Conservation (phyloP, 2,329 filamentous ascomycete species). For the Aspergillus terreus region DNA sequence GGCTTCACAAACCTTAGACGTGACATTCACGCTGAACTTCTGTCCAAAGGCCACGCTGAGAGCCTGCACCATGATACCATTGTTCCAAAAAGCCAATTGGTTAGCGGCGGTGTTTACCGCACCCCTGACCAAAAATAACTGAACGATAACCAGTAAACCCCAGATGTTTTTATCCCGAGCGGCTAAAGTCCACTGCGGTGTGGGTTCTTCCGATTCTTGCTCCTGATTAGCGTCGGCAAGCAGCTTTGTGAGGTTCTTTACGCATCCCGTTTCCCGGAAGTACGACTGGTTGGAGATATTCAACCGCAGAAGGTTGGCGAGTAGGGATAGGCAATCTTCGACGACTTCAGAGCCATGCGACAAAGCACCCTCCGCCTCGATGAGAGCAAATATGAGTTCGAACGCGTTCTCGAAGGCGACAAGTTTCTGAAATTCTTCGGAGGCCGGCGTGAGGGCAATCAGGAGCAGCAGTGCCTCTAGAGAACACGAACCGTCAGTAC, state of each 20-base stretch:
- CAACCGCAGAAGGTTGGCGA: conserved; percentile 81
- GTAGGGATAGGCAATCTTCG: conserved; percentile 86
- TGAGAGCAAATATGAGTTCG: conserved; percentile 76
- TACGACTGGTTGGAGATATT: conserved; percentile 91
- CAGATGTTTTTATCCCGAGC: conserved; percentile 88
- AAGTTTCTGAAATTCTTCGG: conserved; percentile 85
- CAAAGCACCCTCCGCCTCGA: conserved; percentile 76
- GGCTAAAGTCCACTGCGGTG: conserved; percentile 70
- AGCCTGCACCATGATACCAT: conserved; percentile 73
- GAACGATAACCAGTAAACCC: conserved; percentile 79
- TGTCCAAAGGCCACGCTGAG: conserved; percentile 78
- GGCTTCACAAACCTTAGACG: conserved; percentile 61
- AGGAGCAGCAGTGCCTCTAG: conserved; percentile 77
- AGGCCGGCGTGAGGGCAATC: conserved; percentile 81
- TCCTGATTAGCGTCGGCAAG: conserved; percentile 59
- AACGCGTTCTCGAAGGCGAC: conserved; percentile 96
- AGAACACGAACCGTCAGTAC: conserved; percentile 5
- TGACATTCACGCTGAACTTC: conserved; percentile 69
- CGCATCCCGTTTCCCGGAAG: conserved; percentile 85
- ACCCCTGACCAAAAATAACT: conserved; percentile 79
- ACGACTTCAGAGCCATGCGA: conserved; percentile 79
- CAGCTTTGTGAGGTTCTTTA: conserved; percentile 67
- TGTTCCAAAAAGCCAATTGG: conserved; percentile 79
- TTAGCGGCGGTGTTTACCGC: conserved; percentile 77
- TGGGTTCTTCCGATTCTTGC: conserved; percentile 53